Base-by-base conservation (phyloP, 768 basidiomycete species). In the Tricholoma hemisulphureum region DNA sequence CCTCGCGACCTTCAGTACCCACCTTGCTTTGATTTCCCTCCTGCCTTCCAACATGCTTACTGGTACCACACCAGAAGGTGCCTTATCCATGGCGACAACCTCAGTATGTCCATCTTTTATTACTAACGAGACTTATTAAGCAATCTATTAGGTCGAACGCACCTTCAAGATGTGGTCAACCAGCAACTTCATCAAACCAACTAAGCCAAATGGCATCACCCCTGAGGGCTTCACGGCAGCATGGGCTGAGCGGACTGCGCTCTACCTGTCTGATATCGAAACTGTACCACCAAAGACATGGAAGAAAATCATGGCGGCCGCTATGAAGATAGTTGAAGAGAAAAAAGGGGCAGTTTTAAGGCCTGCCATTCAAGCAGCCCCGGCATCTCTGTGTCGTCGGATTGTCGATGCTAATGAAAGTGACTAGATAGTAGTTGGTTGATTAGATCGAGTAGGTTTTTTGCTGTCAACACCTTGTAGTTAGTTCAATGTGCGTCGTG, bases 101-200 rank as follows among this genome's bases (percentile, higher is more conserved):
- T 39, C 55, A 34, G 55, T 56, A 56, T 23, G 54, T 48, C 18
- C 11, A 34, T n/a, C 39, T 10, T 29, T 26, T 48, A 31, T 56
- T 48, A 16, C 20, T 56, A 31, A 45, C 6, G 18, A 16, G 18
- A 26, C 31, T 56, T 35, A 28, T 11, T 48, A 43, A 55, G 11
- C 28, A 55, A 56, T 34, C 20, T 31, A 5, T 34, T 48, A 56
- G 55, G 43, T 56, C 31, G 55, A 56, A 32, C 29, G 35, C 31
- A 28, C 46, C 24, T 49, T 56, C 31, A 29, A 21, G 20, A 32
- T 18, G 20, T 56, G 55, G 55, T 16, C 55, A n/a, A 56, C 55
- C 26, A 46, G 55, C 45, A n/a, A 31, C 43, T 34, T 29, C 35
- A 21, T 49, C 20, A 34, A 34, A 34, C 32, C 32, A 34, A 34